Evolutionary conservation across 345 rosid genomes (phyloP).

Genomic region (Lumnitzera racemosa): DNA sequence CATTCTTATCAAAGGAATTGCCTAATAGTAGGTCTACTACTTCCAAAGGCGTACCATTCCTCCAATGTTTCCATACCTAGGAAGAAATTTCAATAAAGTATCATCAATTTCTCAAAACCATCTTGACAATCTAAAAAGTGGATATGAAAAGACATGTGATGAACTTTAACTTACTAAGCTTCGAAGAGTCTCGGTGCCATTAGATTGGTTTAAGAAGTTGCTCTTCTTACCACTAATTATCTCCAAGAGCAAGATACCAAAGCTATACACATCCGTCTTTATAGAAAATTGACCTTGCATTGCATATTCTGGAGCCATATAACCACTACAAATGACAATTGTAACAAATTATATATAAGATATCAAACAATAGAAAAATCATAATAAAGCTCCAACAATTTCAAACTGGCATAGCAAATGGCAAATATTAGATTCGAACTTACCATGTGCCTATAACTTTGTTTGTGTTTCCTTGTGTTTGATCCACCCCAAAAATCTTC

Average conservation of each 20-base stretch:
- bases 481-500: slow-evolving; percentile 9
- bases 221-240: slow-evolving; percentile 29
- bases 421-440: background rate
- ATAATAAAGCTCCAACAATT: too few relatives aligned
- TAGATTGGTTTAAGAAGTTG: slow-evolving; percentile 12
- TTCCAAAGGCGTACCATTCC: slow-evolving; percentile 7
- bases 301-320: slow-evolving; percentile 39
- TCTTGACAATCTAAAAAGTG: slow-evolving; percentile 4
- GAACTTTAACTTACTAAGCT: slow-evolving; percentile 5
- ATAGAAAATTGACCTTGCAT: slow-evolving; percentile 21
- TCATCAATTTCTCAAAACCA: background rate
- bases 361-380: background rate
- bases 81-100: background rate
- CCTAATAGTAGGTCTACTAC: slow-evolving; percentile 14
- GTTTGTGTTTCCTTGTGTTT: slow-evolving; percentile 12
- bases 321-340: slow-evolving; percentile 20
- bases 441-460: slow-evolving; percentile 22
- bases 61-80: slow-evolving; percentile 32
- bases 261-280: slow-evolving; percentile 31
- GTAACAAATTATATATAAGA: too few relatives aligned
- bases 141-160: background rate
- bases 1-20: slow-evolving; percentile 11
- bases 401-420: background rate
- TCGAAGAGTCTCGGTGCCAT: background rate
- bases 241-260: slow-evolving; percentile 18